Evolutionary conservation across 345 rosid genomes (phyloP).

Genomic region (Gossypioides kirkii): DNA sequence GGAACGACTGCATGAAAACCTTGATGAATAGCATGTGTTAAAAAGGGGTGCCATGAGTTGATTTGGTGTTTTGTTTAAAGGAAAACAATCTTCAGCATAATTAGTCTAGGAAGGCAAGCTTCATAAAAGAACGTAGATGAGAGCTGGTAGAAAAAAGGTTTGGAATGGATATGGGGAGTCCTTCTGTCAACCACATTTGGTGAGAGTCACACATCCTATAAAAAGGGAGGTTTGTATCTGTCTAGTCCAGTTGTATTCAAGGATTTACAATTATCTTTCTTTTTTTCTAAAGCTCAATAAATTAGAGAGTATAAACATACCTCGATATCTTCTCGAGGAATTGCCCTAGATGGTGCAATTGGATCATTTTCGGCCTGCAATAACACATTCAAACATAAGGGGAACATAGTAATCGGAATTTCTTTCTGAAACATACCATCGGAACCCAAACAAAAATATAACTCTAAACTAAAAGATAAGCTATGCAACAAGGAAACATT

Average conservation of each 20-base stretch:
- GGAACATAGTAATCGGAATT: neutral
- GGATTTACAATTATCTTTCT: neutral
- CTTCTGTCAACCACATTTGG: neutral
- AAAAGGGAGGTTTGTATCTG: neutral
- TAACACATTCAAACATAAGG: slow-evolving; percentile 7
- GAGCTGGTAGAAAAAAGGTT: neutral
- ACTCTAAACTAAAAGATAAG: neutral
- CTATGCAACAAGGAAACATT: neutral
- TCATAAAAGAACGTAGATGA: neutral
- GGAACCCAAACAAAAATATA: neutral
- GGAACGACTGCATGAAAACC: neutral
- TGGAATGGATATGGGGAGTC: neutral
- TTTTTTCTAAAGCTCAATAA: neutral
- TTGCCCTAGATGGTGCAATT: slow-evolving; percentile 81
- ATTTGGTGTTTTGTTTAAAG: slow-evolving; percentile 18
- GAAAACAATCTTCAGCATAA: neutral
- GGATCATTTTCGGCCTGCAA: slow-evolving; percentile 87
- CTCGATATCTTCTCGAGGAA: slow-evolving; percentile 80
- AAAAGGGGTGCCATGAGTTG: neutral
- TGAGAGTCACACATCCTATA: neutral
- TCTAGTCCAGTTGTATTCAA: neutral
- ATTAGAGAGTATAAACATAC: slow-evolving; percentile 25
- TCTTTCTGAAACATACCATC: neutral
- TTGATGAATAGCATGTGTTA: neutral
- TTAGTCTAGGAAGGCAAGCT: neutral